Evolutionary conservation across 192 early-diverging fungal species (phyloP), one percentile per base, ranked within the genome.

Genomic region (Funneliformis geosporum): DNA sequence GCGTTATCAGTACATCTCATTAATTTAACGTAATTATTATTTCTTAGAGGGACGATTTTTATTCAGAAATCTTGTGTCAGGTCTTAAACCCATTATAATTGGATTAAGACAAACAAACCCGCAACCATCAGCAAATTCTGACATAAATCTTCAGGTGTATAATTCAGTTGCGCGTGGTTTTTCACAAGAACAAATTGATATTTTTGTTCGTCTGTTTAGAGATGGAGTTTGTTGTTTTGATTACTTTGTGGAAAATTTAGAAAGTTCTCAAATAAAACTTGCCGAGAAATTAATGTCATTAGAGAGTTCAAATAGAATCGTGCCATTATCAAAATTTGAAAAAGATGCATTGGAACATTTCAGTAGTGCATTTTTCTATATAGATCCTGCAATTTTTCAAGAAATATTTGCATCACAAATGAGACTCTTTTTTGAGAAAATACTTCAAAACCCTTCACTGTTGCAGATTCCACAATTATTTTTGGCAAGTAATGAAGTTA

Each of bases 351-450:
- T 96, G 42, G 97, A 98, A 69, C 89, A 90, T 50, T 98, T 99
- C 90, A 91, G 94, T 2, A 90, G 92, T 23, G 90, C 94, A 8
- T 98, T 98, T 81, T 90, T 92, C 11, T 83, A 86, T 43, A 81
- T 98, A 16, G 96, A 98, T 75, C 93, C 95, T 5, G 90, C 94
- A 6, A 89, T 96, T 3, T 98, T 97, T 83, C 97, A 99, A 81
- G 97, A 99, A 82, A 92, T 98, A n/a, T 96, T 98, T 78, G 86
- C 93, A 8, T 93, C 94, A 12, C 94, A 98, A 81, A 92, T 98
- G 70, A 91, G 89, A 11, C 94, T 88, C 73, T 89, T 97, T 8
- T 96, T 98, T 80, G 91, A 96, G 7, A 89, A 92, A 27, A 95
- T 95, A 79, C 77, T 97, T 28, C 84, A 87, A 69, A 93, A 97